These are phyloP conservation scores for Yamadazyma triangularis DNA, from an alignment of 1,139 yeast species.

Conservation along the genomic window DNA sequence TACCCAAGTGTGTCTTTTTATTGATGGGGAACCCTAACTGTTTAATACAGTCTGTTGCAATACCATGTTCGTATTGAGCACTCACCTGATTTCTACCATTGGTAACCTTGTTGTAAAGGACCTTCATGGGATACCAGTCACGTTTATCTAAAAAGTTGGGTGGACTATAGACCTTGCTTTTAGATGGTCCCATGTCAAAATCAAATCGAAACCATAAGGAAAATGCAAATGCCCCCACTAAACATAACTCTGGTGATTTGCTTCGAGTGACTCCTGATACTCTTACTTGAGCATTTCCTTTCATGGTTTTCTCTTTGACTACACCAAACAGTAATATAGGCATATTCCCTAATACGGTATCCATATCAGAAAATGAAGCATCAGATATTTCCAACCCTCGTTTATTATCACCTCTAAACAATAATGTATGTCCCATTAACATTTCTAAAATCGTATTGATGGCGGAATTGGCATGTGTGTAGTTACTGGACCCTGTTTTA, in stretches of 20 bases:
- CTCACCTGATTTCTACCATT: neutral
- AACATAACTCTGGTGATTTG: conserved; percentile 3
- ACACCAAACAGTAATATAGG: neutral
- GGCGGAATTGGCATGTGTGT: conserved; percentile 14
- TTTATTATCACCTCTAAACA: conserved; percentile 5
- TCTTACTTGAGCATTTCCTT: neutral
- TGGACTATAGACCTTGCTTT: neutral
- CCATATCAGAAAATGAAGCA: no score
- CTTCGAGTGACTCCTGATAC: conserved; percentile 1
- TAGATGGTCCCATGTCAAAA: conserved; percentile 2
- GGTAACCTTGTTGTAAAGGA: neutral
- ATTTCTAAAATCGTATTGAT: conserved; percentile 31
- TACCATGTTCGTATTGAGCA: neutral
- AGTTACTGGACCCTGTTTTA: neutral
- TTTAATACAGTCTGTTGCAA: neutral
- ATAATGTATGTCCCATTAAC: conserved; percentile 7
- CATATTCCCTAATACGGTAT: neutral
- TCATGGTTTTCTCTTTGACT: neutral
- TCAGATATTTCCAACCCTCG: no score
- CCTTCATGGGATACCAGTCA: conserved; percentile 1
- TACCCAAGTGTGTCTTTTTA: conserved; percentile 2
- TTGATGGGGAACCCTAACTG: neutral
- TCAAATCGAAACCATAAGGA: conserved; percentile 6
- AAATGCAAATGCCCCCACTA: conserved; percentile 5
- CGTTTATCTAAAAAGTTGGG: conserved; percentile 2